These are phyloP conservation scores for Tilletia horrida DNA, from an alignment of 1,284 basidiomycete species.

Conservation along the genomic window DNA sequence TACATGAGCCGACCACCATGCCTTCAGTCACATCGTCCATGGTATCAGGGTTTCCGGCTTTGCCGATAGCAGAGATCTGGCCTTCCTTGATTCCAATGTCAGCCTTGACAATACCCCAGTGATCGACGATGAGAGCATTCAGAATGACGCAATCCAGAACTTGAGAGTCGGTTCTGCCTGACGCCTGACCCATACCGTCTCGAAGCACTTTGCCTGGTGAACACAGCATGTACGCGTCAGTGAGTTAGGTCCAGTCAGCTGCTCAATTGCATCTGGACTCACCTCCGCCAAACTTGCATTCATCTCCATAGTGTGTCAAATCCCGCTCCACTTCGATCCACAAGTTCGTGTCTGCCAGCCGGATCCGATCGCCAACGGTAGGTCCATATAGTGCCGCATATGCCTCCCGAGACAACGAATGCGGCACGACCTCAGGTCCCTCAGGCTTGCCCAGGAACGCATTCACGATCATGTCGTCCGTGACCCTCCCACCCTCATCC, in stretches of 20 bases:
- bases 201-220: constrained; percentile 43
- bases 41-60: constrained; percentile 92
- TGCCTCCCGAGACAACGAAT: constrained; percentile 35
- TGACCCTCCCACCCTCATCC: constrained; percentile 12
- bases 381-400: constrained; percentile 64
- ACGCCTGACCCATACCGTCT: constrained; percentile 70
- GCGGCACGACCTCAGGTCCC: constrained; percentile 24
- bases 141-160: constrained; percentile 88
- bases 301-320: constrained; percentile 79
- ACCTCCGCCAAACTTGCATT: constrained; percentile 88
- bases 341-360: constrained; percentile 81
- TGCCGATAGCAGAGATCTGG: constrained; percentile 81
- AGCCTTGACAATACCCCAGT: constrained; percentile 96
- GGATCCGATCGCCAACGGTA: constrained; percentile 81
- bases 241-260: not conserved
- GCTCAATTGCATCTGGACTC: constrained; percentile 54
- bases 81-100: constrained; percentile 91
- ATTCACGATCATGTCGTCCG: constrained; percentile 23
- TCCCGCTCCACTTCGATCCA: constrained; percentile 93
- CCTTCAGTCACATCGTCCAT: constrained; percentile 76
- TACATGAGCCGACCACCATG: constrained; percentile 67
- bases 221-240: not conserved
- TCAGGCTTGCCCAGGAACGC: not conserved
- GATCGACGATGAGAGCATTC: constrained; percentile 90
- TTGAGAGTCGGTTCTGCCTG: constrained; percentile 66